Conservation (phyloP, 768 basidiomycete species). For the Holtermannia corniformis region DNA sequence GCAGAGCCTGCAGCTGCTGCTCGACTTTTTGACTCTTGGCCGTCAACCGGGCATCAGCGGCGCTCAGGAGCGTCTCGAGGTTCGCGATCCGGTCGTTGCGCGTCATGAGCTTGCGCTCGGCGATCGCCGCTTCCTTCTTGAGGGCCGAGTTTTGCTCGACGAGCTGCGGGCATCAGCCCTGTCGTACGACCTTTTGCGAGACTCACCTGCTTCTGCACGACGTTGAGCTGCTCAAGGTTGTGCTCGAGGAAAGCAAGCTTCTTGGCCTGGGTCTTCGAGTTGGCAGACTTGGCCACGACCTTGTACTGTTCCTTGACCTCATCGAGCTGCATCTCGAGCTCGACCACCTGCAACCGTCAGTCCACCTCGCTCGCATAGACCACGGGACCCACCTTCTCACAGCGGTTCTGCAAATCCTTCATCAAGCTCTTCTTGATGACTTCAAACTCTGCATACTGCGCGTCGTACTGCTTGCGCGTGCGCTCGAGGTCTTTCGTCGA, state of each 20-base stretch:
- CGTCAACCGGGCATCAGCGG: conserved; percentile 85
- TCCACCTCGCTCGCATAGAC: not conserved
- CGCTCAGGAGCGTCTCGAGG: conserved; percentile 81
- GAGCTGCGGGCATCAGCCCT: conserved; percentile 50
- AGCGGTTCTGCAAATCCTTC: conserved; percentile 97
- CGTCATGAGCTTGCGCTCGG: conserved; percentile 89
- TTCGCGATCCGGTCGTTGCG: conserved; percentile 97
- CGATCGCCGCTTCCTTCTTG: conserved; percentile 95
- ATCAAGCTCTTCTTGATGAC: conserved; percentile 97
- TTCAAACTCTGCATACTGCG: conserved; percentile 97
- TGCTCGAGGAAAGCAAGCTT: conserved; percentile 98
- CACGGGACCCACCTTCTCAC: conserved; percentile 72
- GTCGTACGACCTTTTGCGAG: not conserved
- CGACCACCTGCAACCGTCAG: conserved; percentile 65
- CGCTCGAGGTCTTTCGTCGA: conserved; percentile 95
- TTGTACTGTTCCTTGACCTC: conserved; percentile 99
- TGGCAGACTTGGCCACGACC: conserved; percentile 95
- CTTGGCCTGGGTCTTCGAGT: conserved; percentile 96
- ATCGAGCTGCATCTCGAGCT: conserved; percentile 95
- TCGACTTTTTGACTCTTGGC: conserved; percentile 94
- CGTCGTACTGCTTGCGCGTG: conserved; percentile 89
- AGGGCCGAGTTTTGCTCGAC: conserved; percentile 95
- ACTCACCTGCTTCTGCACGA: conserved; percentile 90
- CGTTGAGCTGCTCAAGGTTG: conserved; percentile 85
- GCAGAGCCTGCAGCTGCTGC: conserved; percentile 79